Percentiles rank a stretch among this genome's conserved stretches.
Conservation (phyloP, 2,329 filamentous ascomycete species). For the Aspergillus sp. region DNA sequence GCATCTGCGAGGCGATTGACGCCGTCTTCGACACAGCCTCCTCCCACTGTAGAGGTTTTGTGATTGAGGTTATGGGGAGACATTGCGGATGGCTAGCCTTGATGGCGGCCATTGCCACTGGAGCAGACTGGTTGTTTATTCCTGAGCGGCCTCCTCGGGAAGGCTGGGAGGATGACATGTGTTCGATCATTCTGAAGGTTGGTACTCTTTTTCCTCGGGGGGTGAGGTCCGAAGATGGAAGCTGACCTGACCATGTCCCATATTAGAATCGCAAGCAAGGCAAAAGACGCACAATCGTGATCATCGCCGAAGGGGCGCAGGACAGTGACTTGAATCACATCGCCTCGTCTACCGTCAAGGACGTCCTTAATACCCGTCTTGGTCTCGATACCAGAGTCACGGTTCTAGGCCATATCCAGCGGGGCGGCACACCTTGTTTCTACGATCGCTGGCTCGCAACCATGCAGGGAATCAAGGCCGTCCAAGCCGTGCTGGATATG, state of each 20-base stretch:
- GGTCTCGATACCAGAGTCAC: constrained; percentile 89
- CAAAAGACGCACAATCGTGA: constrained; percentile 96
- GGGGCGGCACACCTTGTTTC: constrained; percentile 84
- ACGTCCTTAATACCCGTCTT: constrained; percentile 75
- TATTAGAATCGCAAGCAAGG: constrained; percentile 53
- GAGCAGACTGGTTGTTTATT: constrained; percentile 94
- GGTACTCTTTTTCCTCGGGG: not conserved
- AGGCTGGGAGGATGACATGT: constrained; percentile 89
- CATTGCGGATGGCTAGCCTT: constrained; percentile 97
- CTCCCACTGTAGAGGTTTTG: constrained; percentile 93
- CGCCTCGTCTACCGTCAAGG: constrained; percentile 74
- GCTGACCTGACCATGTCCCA: not conserved
- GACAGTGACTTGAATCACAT: constrained; percentile 83
- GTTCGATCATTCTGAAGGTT: constrained; percentile 68
- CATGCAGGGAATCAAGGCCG: constrained; percentile 88
- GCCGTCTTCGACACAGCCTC: constrained; percentile 91
- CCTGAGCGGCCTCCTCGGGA: constrained; percentile 85
- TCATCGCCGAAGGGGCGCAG: constrained; percentile 90
- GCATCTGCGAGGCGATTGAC: constrained; percentile 95
- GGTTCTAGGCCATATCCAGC: constrained; percentile 92
- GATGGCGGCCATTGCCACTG: constrained; percentile 92
- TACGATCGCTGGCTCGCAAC: constrained; percentile 93
- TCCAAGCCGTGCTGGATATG: constrained; percentile 83
- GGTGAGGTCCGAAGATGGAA: not conserved
- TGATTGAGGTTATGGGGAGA: constrained; percentile 97